Evolutionary conservation across 2,329 filamentous ascomycete species (phyloP), one percentile per base, ranked within the genome.

Genomic region (Pyrenophora teres): DNA sequence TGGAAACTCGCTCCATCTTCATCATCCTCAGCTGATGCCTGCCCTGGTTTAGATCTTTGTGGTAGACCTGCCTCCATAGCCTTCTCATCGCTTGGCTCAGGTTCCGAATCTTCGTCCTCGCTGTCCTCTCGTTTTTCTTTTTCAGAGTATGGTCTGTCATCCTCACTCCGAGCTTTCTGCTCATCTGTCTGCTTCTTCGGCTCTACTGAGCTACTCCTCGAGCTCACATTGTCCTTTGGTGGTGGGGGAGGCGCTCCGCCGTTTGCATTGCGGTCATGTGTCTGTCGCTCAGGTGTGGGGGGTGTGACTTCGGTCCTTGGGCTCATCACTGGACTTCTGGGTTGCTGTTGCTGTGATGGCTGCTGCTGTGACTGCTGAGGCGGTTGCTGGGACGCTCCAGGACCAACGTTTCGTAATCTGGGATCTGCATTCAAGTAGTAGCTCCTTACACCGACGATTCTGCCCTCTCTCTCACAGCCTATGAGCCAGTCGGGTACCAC

Each of bases 401-500:
- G 74, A 4, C 78, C 78, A 27, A 81, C 73, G 50, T 83, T 81
- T 48, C 85, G 76, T 61, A 85, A 73, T 65, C 84, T 83, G 15
- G 85, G 84, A 69, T 90, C 87, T 2, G 93, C 94, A 70, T 97
- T 92, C 27, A 99, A 82, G 74, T 99, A 99, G 76, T 97, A 99
- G 63, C 92, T 92, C 64, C 94, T 87, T 25, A 97, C 94, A 42
- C 93, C 92, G 3, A 97, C 87, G 57, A 99, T 96, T 53, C 92
- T 86, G 38, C 93, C 93, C 73, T 90, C 92, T 61, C 89, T 84
- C 76, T 97, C 93, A 71, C 94, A 99, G n/a, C 92, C 93, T 64
- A 96, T 89, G 25, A 99, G 84, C 94, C 94, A 99, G 74, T 99
- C 94, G 16, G 94, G 94, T 33, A 94, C 85, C 18, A 99, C 94